Evolutionary conservation across 345 rosid species (phyloP), one percentile per base, ranked within the genome.

Genomic region (Pseudoturritis turrita): DNA sequence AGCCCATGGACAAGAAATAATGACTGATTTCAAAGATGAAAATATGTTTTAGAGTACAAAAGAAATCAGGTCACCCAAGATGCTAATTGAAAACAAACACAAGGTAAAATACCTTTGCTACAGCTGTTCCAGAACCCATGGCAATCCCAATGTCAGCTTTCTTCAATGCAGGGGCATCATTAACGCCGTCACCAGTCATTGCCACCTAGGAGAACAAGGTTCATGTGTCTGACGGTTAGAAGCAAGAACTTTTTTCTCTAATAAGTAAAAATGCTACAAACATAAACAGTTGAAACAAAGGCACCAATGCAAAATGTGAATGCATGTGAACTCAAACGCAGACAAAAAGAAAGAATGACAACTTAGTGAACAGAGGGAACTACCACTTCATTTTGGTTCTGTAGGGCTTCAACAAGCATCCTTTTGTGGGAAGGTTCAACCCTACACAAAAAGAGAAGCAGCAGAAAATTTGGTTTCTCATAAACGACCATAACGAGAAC

Each of bases 71-170:
- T 49, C 55, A 41, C 67, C 49, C 67, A 57, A 22, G 62, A 43
- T 39, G 47, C 63, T 23, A 41, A 61, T 0, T 43, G 39, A 23
- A 53, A 60, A 36, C 29, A 56, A 62, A 55, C 31, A 50, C 19
- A 49, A 18, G 65, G 52, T 47, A 22, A 12, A 31, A 33, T 81
- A 95, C 99, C 98, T 95, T 95, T 56, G 99, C 99, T 80, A 91
- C 99, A 50, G 98, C 96, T 74, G 98, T 95, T 80, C 98, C 99
- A 77, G 99, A 95, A 77, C 99, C 99, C 98, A 95, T 95, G 49
- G 99, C 99, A 80, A 95, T 85, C 72, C 99, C 99, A 68, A 95
- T 95, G 78, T 95, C 87, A 66, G 99, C 98, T 84, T 91, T 95
- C 85, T 88, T 95, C 35, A 95, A 71, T 6, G 99, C 99, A 80